Evolutionary conservation across 2,329 filamentous ascomycete species (phyloP).

Genomic region (Ascochyta fabae): DNA sequence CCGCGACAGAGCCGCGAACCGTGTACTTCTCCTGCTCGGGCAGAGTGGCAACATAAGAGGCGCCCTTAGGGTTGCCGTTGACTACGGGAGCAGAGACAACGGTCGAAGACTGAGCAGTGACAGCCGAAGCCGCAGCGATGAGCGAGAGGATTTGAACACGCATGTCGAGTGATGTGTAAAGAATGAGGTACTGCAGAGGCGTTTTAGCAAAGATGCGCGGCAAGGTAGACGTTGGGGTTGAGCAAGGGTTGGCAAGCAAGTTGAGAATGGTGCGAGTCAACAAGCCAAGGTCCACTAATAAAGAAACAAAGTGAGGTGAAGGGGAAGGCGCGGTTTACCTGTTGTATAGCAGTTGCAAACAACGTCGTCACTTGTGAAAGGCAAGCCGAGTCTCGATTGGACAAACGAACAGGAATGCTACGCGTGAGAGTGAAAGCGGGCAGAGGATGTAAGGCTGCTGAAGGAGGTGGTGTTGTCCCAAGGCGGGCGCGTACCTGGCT

Average conservation of each 20-base stretch:
- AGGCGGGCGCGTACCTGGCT: slow-evolving; percentile 11
- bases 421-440: slow-evolving; percentile 5
- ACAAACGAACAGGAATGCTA: slow-evolving; percentile 5
- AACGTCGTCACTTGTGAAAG: slow-evolving; percentile 1
- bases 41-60: slow-evolving; percentile 49
- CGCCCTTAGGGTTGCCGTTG: slow-evolving; percentile 49
- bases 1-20: slow-evolving; percentile 47
- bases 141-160: slow-evolving; percentile 37
- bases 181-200: slow-evolving; percentile 13
- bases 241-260: slow-evolving; percentile 2
- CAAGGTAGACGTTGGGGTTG: not conserved
- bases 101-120: slow-evolving; percentile 37
- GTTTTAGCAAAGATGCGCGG: slow-evolving; percentile 15
- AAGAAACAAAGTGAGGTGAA: slow-evolving; percentile 2
- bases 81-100: slow-evolving; percentile 43
- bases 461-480: not conserved
- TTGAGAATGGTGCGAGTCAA: not conserved
- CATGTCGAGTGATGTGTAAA: slow-evolving; percentile 36
- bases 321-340: slow-evolving; percentile 12
- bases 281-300: not conserved
- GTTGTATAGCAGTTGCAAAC: not conserved
- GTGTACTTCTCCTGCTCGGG: slow-evolving; percentile 40
- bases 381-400: slow-evolving; percentile 2
- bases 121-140: slow-evolving; percentile 38
- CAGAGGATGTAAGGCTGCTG: not conserved